Conservation (phyloP, 768 basidiomycete species). For the Ramaria sp. region DNA sequence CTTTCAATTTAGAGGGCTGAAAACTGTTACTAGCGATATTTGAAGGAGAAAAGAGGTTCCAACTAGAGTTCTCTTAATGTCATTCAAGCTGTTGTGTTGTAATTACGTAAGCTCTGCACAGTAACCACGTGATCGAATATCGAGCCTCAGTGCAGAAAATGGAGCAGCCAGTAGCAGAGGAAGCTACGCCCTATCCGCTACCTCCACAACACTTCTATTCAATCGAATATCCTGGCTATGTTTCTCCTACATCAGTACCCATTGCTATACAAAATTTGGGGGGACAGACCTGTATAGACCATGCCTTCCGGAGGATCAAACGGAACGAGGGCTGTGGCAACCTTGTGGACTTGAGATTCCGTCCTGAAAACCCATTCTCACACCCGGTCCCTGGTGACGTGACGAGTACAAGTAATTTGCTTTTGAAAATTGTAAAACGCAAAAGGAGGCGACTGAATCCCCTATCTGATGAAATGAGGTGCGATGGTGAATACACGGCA, state of each 20-base stretch:
- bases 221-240: constrained; percentile 86
- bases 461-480: constrained; percentile 14
- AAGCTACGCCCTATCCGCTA: constrained; percentile 24
- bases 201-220: constrained; percentile 59
- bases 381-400: constrained; percentile 82
- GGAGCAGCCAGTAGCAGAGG: neutral
- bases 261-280: constrained; percentile 56
- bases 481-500: constrained; percentile 57
- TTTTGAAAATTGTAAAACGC: constrained; percentile 74
- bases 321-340: constrained; percentile 35
- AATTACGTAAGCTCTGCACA: too few species aligned
- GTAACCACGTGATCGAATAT: too few species aligned
- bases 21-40: too few species aligned
- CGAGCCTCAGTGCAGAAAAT: too few species aligned
- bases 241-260: constrained; percentile 48
- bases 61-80: too few species aligned
- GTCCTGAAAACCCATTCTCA: constrained; percentile 63
- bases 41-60: too few species aligned
- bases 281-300: constrained; percentile 58
- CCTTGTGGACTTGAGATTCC: constrained; percentile 66
- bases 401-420: constrained; percentile 64
- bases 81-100: too few species aligned
- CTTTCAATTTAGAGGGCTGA: too few species aligned
- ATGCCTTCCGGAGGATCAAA: constrained; percentile 61
- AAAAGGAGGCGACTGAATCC: constrained; percentile 34